phyloP scores from a whole-genome alignment of 352 stramenopile species.

The Aphanomyces euteiches region DNA sequence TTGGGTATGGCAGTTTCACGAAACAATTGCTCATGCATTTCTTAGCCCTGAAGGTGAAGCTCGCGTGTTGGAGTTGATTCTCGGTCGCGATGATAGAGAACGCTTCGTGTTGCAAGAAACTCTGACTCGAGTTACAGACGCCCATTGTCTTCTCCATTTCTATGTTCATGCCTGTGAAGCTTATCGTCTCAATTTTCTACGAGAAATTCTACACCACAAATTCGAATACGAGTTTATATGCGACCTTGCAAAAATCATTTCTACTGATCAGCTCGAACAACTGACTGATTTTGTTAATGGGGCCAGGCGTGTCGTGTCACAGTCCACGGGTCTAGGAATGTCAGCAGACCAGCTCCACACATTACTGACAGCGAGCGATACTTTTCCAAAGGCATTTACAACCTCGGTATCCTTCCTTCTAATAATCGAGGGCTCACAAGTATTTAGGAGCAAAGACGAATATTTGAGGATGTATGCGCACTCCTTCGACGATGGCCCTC shows the following conservation, averaged over 20 bases:
- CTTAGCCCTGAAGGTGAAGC: conserved; percentile 10
- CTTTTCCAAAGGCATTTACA: conserved; percentile 11
- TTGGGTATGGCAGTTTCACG: conserved; percentile 20
- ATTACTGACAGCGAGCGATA: background rate
- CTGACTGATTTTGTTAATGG: conserved; percentile 11
- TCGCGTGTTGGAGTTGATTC: conserved; percentile 3
- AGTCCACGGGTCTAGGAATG: background rate
- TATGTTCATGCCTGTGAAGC: background rate
- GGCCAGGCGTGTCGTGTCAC: background rate
- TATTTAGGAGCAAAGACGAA: conserved; percentile 14
- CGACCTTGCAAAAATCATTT: conserved; percentile 8
- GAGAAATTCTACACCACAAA: background rate
- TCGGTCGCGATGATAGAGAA: conserved; percentile 15
- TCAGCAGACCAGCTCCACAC: conserved; percentile 9
- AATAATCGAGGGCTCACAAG: background rate
- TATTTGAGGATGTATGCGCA: conserved; percentile 14
- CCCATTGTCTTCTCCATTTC: conserved; percentile 9
- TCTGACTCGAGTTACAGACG: conserved; percentile 1
- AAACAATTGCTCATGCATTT: background rate
- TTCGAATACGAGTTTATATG: conserved; percentile 23
- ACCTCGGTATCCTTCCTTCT: background rate
- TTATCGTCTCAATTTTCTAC: conserved; percentile 4
- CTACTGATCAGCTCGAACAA: conserved; percentile 5
- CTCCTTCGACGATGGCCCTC: conserved; percentile 5
- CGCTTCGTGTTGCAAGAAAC: background rate